Evolutionary conservation across 2,329 filamentous ascomycete species (phyloP).

Genomic region (Talaromyces sp.): DNA sequence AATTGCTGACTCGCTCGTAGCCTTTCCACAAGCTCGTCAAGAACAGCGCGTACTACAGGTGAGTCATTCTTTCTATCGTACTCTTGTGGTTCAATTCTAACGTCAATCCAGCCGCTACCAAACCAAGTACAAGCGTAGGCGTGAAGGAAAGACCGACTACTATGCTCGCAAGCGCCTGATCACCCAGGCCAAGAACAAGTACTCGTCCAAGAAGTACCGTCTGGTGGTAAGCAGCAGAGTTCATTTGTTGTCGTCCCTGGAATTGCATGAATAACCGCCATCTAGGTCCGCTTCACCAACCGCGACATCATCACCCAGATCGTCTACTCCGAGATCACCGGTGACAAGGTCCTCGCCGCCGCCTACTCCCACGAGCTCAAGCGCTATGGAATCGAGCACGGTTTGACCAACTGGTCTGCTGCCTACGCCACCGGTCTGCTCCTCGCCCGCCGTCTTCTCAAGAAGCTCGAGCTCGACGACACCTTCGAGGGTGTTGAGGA

Average conservation of each 20-base stretch:
- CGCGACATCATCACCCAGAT: conserved; percentile 99
- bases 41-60: conserved; percentile 99
- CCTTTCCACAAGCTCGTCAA: conserved; percentile 92
- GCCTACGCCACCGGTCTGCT: conserved; percentile 96
- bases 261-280: neutral
- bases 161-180: conserved; percentile 99
- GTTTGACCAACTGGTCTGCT: conserved; percentile 99
- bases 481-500: conserved; percentile 95
- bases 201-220: conserved; percentile 96
- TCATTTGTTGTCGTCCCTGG: too few relatives aligned
- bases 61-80: conserved; percentile 35
- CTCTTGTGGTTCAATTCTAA: neutral
- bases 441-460: conserved; percentile 90
- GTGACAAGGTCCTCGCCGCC: conserved; percentile 91
- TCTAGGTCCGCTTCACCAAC: conserved; percentile 85
- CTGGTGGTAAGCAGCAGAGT: conserved; percentile 58
- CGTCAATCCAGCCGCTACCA: conserved; percentile 73
- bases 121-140: conserved; percentile 99
- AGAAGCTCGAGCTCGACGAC: conserved; percentile 94
- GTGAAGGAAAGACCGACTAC: conserved; percentile 98
- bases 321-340: conserved; percentile 89
- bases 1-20: conserved; percentile 97
- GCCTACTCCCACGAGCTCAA: conserved; percentile 97
- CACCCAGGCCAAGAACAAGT: conserved; percentile 99
- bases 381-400: conserved; percentile 95